A percentile compares a stretch with the other conserved stretches of the same genome.
Evolutionary conservation across 169 alveolate species (phyloP).

Genomic region (Eimeria zaria): DNA sequence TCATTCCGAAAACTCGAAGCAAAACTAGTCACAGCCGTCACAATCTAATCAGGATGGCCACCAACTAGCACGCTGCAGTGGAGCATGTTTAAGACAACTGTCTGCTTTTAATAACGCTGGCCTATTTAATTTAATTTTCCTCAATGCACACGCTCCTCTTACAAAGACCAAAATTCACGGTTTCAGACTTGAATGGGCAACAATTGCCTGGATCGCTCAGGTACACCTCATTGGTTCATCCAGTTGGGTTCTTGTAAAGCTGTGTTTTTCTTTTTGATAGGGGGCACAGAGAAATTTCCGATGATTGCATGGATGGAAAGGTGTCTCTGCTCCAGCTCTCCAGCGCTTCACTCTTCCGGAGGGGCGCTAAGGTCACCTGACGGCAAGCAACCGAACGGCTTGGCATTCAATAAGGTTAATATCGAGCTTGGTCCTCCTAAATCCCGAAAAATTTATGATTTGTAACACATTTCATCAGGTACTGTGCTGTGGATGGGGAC

Average conservation of each 20-base stretch:
- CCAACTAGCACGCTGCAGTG: background rate
- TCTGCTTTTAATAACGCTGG: background rate
- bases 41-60: background rate
- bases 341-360: background rate
- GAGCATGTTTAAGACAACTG: background rate
- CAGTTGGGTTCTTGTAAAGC: background rate
- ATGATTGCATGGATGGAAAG: background rate
- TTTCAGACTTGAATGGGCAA: too few relatives aligned
- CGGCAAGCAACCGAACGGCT: background rate
- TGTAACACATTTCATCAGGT: background rate
- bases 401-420: background rate
- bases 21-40: background rate
- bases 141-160: background rate
- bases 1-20: background rate
- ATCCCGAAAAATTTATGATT: background rate
- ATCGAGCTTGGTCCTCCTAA: background rate
- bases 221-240: background rate
- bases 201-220: too few relatives aligned
- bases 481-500: background rate
- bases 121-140: background rate
- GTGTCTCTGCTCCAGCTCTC: constrained; percentile 4
- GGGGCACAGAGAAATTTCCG: background rate
- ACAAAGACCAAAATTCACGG: background rate
- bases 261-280: background rate
- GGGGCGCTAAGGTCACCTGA: constrained; percentile 9